These are phyloP conservation scores for Acacia melanoxylon DNA, from an alignment of 306 rosid genomes.

Conservation along the genomic window DNA sequence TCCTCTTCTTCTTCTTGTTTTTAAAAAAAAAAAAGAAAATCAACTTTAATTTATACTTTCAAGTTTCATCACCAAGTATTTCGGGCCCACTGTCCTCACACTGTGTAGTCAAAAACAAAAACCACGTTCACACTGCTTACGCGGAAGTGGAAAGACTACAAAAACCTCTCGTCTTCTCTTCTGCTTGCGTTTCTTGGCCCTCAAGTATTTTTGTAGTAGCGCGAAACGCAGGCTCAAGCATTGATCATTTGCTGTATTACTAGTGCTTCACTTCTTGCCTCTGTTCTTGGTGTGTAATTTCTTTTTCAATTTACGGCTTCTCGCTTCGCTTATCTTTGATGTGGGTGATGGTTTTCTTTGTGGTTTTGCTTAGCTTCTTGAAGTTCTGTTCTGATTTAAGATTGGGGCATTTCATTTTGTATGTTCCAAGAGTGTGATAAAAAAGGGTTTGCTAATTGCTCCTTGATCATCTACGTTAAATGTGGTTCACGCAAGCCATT, in stretches of 20 bases:
- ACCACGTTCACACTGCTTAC: background rate
- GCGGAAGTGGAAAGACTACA: background rate
- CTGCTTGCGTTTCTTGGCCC: background rate
- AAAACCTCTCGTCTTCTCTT: background rate
- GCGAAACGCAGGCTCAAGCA: background rate
- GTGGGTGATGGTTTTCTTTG: background rate
- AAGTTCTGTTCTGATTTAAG: background rate
- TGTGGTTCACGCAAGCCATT: background rate
- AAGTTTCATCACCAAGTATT: too few species aligned
- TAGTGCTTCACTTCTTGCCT: background rate
- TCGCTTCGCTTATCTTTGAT: background rate
- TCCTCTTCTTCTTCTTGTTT: too few species aligned
- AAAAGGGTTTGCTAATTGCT: background rate
- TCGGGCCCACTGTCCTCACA: too few species aligned
- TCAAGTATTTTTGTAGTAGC: background rate
- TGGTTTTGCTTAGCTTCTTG: background rate
- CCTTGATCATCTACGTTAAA: background rate
- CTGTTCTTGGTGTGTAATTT: background rate
- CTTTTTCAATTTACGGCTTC: background rate
- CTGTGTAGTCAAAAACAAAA: too few species aligned
- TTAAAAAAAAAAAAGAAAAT: too few species aligned
- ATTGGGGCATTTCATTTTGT: background rate
- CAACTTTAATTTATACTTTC: too few species aligned
- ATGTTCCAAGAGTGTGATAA: background rate
- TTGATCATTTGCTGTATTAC: background rate